Base-by-base conservation (phyloP, 768 basidiomycete species). In the Mycena galopus region DNA sequence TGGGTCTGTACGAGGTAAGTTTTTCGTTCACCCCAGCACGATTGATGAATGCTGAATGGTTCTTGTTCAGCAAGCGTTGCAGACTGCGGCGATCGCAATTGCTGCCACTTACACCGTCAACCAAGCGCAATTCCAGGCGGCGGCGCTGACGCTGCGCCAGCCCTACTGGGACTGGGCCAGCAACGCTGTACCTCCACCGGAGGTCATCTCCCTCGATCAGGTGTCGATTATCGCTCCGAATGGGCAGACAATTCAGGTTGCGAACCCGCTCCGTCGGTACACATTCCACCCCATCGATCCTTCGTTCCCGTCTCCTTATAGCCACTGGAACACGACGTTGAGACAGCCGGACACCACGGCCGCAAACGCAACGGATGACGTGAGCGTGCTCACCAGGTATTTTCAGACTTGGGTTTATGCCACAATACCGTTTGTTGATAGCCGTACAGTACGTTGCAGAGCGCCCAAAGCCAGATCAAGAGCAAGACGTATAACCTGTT, bases 101-200 rank as follows among this genome's bases (percentile, higher is more conserved):
- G 88, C 88, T 1, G 74, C 76, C 12, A 83, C 77, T 2, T 89
- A 88, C 77, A 78, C 78, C 0, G 77, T 79, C 7, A 74, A 84
- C 33, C 63, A 74, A 66, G 72, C 37, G 19, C 59, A 72, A 68
- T 86, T 84, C 84, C 62, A 77, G 27, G 51, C 76, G 25, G 85
- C 83, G 1, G 86, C 87, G 7, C 33, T 62, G 25, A 67, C 78
- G 19, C 77, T 87, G 11, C 83, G 86, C 25, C 77, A 81, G 55
- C 86, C 86, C 0, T 89, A 84, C 79, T 89, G 87, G 88, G 88
- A 89, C 75, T 89, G 88, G 88, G 87, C 87, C 6, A 59, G 42
- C 3, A 81, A 83, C 19, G 44, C 79, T 1, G 78, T 83, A 17
- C 85, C 84, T 30, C 86, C 87, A 9, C 64, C 77, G 1, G 82